Percentiles rank a stretch among this genome's conserved stretches.
These are phyloP conservation scores for Eurotiales sp. DNA, from an alignment of 2,329 filamentous ascomycete genomes.

Conservation along the genomic window DNA sequence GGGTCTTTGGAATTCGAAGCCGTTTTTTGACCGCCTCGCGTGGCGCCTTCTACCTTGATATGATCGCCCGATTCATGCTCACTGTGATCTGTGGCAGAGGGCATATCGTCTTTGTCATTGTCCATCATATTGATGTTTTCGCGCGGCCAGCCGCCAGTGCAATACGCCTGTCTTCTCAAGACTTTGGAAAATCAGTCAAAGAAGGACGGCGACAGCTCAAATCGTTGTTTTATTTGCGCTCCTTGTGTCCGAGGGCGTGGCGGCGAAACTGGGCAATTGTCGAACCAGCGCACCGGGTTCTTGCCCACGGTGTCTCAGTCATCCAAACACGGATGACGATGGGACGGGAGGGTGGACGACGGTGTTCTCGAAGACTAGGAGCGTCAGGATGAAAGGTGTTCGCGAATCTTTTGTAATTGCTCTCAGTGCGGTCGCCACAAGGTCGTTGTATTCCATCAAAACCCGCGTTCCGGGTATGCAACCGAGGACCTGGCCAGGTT, in stretches of 20 bases:
- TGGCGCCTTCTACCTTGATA: conserved; percentile 35
- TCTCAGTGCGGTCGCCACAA: neutral
- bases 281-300: conserved; percentile 17
- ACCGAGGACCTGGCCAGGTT: neutral
- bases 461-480: neutral
- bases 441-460: neutral
- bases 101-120: conserved; percentile 30
- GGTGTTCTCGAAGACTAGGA: neutral
- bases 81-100: conserved; percentile 35
- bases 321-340: conserved; percentile 12
- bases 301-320: conserved; percentile 12
- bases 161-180: neutral
- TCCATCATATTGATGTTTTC: conserved; percentile 2
- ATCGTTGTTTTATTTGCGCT: too few species aligned
- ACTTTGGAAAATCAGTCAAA: neutral
- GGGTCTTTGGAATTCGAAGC: conserved; percentile 74
- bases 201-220: neutral
- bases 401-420: neutral
- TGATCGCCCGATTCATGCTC: conserved; percentile 37
- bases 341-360: neutral
- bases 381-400: neutral
- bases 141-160: neutral
- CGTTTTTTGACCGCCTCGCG: conserved; percentile 53
- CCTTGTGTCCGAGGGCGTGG: neutral
- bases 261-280: conserved; percentile 9